phyloP scores from a whole-genome alignment of 2,329 filamentous ascomycete genomes.

The Phyllosticta citribraziliensis region DNA sequence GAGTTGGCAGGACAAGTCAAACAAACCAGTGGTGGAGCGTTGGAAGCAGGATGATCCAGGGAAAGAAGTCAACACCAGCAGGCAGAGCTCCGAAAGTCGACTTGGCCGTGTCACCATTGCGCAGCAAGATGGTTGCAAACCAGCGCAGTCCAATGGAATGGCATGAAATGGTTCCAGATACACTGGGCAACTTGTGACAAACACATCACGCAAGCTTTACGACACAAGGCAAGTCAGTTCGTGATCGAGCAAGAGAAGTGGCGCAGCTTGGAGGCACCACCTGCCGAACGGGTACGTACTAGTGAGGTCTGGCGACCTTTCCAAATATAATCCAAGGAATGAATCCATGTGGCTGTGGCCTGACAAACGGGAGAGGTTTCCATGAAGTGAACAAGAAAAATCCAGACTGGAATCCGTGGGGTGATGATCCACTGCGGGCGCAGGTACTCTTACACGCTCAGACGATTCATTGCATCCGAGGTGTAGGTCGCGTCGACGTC shows the following conservation, averaged over 20 bases:
- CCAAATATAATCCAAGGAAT: conserved; percentile 4
- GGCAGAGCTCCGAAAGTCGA: neutral
- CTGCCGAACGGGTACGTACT: conserved; percentile 11
- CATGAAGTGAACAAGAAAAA: neutral
- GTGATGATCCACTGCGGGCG: conserved; percentile 5
- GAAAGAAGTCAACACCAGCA: neutral
- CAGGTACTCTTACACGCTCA: conserved; percentile 6
- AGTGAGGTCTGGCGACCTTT: conserved; percentile 6
- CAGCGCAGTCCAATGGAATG: neutral
- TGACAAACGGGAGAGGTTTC: neutral
- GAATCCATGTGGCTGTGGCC: neutral
- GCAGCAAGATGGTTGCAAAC: neutral
- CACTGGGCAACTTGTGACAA: conserved; percentile 3
- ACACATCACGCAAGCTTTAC: conserved; percentile 6
- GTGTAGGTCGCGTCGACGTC: conserved; percentile 9
- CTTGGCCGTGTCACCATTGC: neutral
- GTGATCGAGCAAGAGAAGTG: conserved; percentile 3
- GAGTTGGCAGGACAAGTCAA: neutral
- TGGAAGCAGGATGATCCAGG: neutral
- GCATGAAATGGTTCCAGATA: neutral
- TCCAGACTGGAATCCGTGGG: neutral
- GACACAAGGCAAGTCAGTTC: conserved; percentile 7
- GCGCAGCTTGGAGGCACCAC: conserved; percentile 3
- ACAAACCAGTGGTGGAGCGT: conserved; percentile 1
- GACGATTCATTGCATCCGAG: conserved; percentile 1